These are phyloP conservation scores for Candida sonorensis DNA, from an alignment of 805 yeast species.

Conservation along the genomic window DNA sequence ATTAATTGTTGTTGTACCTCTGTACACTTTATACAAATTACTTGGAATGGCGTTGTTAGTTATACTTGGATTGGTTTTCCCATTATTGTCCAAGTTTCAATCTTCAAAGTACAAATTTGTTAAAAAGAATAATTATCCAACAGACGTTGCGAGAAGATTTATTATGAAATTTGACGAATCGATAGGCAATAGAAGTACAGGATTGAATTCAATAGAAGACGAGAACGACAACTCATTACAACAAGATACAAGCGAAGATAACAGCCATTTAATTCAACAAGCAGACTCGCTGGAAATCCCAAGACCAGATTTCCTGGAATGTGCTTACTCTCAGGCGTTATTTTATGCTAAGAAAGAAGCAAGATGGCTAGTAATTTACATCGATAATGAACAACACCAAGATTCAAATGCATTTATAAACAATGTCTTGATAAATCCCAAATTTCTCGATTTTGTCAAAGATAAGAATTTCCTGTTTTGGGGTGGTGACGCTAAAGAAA, in stretches of 20 bases:
- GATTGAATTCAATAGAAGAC: slow-evolving; percentile 1
- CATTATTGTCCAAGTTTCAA: slow-evolving; percentile 18
- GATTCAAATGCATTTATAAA: slow-evolving; percentile 46
- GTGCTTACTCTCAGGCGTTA: slow-evolving; percentile 77
- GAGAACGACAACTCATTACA: neutral
- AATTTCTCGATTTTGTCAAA: slow-evolving; percentile 39
- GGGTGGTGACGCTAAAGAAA: slow-evolving; percentile 81
- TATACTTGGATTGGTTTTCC: slow-evolving; percentile 15
- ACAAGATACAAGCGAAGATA: neutral
- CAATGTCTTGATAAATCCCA: slow-evolving; percentile 45
- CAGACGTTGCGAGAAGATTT: slow-evolving; percentile 28
- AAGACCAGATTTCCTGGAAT: slow-evolving; percentile 49
- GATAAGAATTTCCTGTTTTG: slow-evolving; percentile 59
- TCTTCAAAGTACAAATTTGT: slow-evolving; percentile 16
- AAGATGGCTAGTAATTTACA: slow-evolving; percentile 64
- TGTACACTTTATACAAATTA: slow-evolving; percentile 16
- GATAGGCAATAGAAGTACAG: slow-evolving; percentile 19
- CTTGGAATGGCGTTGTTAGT: slow-evolving; percentile 12
- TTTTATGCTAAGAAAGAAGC: slow-evolving; percentile 62
- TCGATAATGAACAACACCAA: slow-evolving; percentile 70
- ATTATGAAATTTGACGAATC: slow-evolving; percentile 27
- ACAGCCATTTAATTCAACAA: slow-evolving; percentile 8
- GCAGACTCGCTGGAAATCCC: slow-evolving; percentile 12
- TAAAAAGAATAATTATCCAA: slow-evolving; percentile 20
- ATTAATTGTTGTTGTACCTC: slow-evolving; percentile 20